Evolutionary conservation across 2,329 filamentous ascomycete genomes (phyloP).

Genomic region (Venturia aucupariae): DNA sequence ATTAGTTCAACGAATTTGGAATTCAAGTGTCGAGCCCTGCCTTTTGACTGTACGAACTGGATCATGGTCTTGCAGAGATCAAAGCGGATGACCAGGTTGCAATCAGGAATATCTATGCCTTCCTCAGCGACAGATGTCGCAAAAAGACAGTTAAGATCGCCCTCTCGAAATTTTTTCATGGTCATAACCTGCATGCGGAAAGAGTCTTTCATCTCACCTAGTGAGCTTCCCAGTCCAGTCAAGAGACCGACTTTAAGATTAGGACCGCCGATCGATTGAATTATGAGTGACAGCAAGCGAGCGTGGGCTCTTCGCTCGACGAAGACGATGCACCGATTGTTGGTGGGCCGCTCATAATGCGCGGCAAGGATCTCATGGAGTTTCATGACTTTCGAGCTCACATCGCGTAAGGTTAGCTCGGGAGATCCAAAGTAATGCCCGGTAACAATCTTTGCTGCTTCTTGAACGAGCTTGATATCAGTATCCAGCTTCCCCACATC

Average conservation of each 20-base stretch:
- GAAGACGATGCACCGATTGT: slow-evolving; percentile 76
- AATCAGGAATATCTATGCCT: slow-evolving; percentile 57
- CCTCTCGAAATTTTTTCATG: slow-evolving; percentile 54
- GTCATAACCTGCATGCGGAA: slow-evolving; percentile 66
- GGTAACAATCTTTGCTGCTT: slow-evolving; percentile 49
- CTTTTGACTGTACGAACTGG: slow-evolving; percentile 88
- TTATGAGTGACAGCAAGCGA: slow-evolving; percentile 59
- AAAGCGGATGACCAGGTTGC: slow-evolving; percentile 64
- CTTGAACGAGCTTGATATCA: slow-evolving; percentile 47
- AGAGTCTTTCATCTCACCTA: slow-evolving; percentile 53
- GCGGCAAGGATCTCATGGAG: slow-evolving; percentile 52
- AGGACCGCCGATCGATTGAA: slow-evolving; percentile 48
- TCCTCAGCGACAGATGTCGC: slow-evolving; percentile 58
- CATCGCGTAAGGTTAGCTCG: slow-evolving; percentile 27
- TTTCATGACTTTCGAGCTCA: slow-evolving; percentile 65
- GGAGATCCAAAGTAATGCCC: slow-evolving; percentile 39
- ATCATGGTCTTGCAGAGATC: slow-evolving; percentile 86
- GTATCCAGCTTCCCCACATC: slow-evolving; percentile 37
- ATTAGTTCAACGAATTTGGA: slow-evolving; percentile 82
- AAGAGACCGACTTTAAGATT: slow-evolving; percentile 55
- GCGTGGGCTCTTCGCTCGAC: slow-evolving; percentile 73
- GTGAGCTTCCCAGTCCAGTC: slow-evolving; percentile 38
- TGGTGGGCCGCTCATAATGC: slow-evolving; percentile 50
- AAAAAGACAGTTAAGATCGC: slow-evolving; percentile 52
- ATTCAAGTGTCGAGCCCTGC: slow-evolving; percentile 66